Conservation (phyloP, 345 rosid species). For the Pugionium dolabratum region DNA sequence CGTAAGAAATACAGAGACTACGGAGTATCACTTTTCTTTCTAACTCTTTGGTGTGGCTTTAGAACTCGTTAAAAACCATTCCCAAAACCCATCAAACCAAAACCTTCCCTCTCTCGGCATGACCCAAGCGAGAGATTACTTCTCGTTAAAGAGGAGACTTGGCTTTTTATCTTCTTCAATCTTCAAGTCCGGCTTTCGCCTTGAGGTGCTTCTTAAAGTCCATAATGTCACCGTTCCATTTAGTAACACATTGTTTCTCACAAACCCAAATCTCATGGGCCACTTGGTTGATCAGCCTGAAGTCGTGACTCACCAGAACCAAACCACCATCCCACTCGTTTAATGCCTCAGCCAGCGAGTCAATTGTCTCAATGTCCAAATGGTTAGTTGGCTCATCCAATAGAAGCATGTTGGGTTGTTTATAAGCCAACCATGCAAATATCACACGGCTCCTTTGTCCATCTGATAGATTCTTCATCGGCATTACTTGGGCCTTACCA, state of each 20-base stretch:
- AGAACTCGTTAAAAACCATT: constrained; percentile 35
- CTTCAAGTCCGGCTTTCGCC: constrained; percentile 66
- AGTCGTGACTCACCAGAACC: constrained; percentile 88
- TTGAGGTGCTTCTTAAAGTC: constrained; percentile 75
- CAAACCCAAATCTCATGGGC: constrained; percentile 91
- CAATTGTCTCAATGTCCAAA: constrained; percentile 95
- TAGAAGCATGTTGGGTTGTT: constrained; percentile 92
- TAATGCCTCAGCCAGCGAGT: constrained; percentile 84
- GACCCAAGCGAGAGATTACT: constrained; percentile 4
- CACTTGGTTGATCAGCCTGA: constrained; percentile 88
- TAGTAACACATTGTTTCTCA: constrained; percentile 65
- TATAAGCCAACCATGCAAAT: constrained; percentile 91
- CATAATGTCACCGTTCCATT: constrained; percentile 88
- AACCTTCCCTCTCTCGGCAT: constrained; percentile 25
- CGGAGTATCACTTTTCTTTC: not conserved
- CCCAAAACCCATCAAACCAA: constrained; percentile 29
- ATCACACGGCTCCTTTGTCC: constrained; percentile 96
- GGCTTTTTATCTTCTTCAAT: constrained; percentile 11
- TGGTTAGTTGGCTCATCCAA: constrained; percentile 98
- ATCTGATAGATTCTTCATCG: constrained; percentile 95
- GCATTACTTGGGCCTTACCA: constrained; percentile 97
- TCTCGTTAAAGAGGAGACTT: constrained; percentile 13
- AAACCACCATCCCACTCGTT: constrained; percentile 88
- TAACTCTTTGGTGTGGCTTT: constrained; percentile 23
- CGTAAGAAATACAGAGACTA: not conserved